Base-by-base conservation (phyloP, 1,139 yeast genomes). In the Casaregolazyma lundiana region DNA sequence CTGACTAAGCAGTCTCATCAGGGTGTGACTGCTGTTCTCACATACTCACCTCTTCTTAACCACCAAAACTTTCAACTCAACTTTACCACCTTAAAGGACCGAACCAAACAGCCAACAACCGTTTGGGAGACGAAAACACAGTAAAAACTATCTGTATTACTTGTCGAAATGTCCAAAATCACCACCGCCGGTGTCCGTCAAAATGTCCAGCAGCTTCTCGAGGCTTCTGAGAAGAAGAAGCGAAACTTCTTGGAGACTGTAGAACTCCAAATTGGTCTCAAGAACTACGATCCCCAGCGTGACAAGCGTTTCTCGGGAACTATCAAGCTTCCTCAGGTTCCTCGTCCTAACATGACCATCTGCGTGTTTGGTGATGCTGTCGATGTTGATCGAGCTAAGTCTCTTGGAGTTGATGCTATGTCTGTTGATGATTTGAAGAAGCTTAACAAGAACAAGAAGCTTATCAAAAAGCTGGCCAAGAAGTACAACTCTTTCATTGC, bases 271-370 rank as follows among this genome's bases (percentile, higher is more conserved):
- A 96, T 94, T 70, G 98, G 98, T 75, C 84, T 94, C 70, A 94
- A 94, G 92, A 92, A 92, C 95, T 94, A 94, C 80, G 99, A 94
- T 77, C 97, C 99, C 73, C 98, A 94, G 82, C 90, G 99, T 86
- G 99, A 94, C 78, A 94, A 94, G 92, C 97, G 99, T 88, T 94
- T 94, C 97, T 90, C 97, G 73, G 99, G 99, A 81, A 72, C 97
- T 71, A 84, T 94, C 80, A 92, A 84, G 80, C 83, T 94, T 69
- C 99, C 99, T 71, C 84, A 84, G 72, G 96, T 95, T 64, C 98
- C 98, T 80, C 94, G 99, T 84, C 99, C 99, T 78, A 92, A 92
- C 96, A 88, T 94, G 97, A 87, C 97, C 77, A 77, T 94, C 80
- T 94, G 98, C 80, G 89, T 94, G 72, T 92, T 94, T 69, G 99